Conservation (phyloP, 192 early-diverging fungal species). For the Backusella morwellensis region DNA sequence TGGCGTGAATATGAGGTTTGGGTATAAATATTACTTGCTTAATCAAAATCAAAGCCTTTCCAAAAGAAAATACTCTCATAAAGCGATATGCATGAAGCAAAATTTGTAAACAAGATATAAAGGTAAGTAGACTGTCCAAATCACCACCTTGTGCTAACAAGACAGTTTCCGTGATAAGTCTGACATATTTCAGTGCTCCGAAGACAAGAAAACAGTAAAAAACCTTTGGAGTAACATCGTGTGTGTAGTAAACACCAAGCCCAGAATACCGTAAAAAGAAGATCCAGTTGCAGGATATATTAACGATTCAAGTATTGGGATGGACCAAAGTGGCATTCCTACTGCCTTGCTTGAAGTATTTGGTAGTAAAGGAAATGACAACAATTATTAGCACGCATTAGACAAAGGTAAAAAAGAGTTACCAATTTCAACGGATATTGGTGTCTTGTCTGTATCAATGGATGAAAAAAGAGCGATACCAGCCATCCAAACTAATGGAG, state of each 20-base stretch:
- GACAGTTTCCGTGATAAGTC: not conserved
- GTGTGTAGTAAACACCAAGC: not conserved
- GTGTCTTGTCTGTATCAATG: not conserved
- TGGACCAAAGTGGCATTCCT: not conserved
- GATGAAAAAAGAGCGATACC: not conserved
- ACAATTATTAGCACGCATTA: not conserved
- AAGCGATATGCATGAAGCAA: not conserved
- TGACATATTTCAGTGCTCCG: not conserved
- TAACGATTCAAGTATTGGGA: not conserved
- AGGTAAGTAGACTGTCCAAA: not conserved
- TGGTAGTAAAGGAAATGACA: not conserved
- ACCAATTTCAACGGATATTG: not conserved
- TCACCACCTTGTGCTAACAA: not conserved
- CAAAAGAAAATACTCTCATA: not conserved
- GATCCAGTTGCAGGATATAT: not conserved
- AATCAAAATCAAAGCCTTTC: not conserved
- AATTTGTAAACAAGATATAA: not conserved
- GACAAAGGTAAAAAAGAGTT: not conserved
- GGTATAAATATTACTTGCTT: not conserved
- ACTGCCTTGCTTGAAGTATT: not conserved
- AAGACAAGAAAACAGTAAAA: not conserved
- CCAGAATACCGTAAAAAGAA: not conserved
- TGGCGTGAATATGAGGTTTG: not conserved
- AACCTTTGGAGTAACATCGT: not conserved
- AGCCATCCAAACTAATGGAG: not conserved